Conservation (phyloP, 192 early-diverging fungal species). For the Diversispora eburnea region DNA sequence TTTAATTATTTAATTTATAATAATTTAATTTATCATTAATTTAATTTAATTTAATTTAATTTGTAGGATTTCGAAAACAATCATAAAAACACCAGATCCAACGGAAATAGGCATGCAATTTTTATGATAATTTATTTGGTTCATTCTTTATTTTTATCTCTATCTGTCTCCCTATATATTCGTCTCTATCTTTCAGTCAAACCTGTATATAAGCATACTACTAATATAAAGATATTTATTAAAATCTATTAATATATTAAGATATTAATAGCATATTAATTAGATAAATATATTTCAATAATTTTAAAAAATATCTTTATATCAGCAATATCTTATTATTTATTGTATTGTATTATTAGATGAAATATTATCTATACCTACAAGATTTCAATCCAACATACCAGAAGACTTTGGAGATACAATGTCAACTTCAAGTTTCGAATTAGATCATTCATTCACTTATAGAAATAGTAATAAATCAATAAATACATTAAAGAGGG, state of each 20-base stretch:
- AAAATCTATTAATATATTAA: too few relatives aligned
- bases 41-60: neutral
- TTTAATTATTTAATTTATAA: neutral
- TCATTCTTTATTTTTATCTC: neutral
- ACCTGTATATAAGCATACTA: too few relatives aligned
- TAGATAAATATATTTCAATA: too few relatives aligned
- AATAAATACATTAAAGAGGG: neutral
- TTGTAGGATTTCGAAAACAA: constrained; percentile 4
- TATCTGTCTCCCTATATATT: too few relatives aligned
- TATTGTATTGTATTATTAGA: neutral
- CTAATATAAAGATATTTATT: too few relatives aligned
- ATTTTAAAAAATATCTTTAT: too few relatives aligned
- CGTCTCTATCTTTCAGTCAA: too few relatives aligned
- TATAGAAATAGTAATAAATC: neutral
- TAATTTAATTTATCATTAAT: neutral
- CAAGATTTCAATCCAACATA: neutral
- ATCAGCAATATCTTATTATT: too few relatives aligned
- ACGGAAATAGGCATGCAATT: neutral
- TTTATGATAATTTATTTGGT: neutral
- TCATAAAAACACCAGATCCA: neutral
- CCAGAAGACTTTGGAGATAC: neutral
- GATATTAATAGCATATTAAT: too few relatives aligned
- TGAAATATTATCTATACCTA: neutral
- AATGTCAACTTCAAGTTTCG: neutral
- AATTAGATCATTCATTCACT: neutral